Base-by-base conservation (phyloP, 2,329 filamentous ascomycete species). In the Epichloe brachyelytri region DNA sequence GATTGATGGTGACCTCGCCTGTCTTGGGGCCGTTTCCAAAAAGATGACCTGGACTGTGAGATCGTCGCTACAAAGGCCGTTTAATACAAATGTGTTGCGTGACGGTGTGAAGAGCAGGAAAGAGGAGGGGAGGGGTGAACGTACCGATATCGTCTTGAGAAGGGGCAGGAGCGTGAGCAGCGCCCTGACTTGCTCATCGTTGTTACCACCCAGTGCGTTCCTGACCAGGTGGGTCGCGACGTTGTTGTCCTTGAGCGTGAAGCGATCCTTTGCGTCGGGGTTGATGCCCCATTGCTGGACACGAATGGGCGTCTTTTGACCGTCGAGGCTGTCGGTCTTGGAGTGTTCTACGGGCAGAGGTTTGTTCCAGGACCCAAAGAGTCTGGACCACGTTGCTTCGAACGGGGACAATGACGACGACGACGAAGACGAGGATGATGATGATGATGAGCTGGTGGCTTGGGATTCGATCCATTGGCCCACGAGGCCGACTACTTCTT, bases 31-130 rank as follows among this genome's bases (percentile, higher is more conserved):
- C 80, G 59, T 95, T 81, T 54, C 93, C 93, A 98, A 98, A 77
- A 98, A 98, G 63, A 98, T 95, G 54, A 98, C 93, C 67, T 98
- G 88, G 15, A 98, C 91, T 0, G 93, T 98, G 56, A 98, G 72
- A 65, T 98, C 93, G 64, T 98, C 93, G 58, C 88, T 91, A 43
- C 3, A 14, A 20, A 11, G 20, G 37, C 3, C 36, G 1, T 15
- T 45, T 37, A 49, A 41, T 36, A 22, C 6, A 20, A 10, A 34
- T n/a, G 17, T n/a, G 14, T 19, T 49, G 17, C n/a, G 46, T 15
- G 11, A 2, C 8, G n/a, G 14, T 8, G 44, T 15, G 6, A 17
- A 50, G 20, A 37, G 40, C n/a, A 19, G 22, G 22, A 36, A n/a
- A n/a, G 37, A 4, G 4, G 20, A n/a, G 14, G 22, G 22, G 7